Evolutionary conservation across 2,329 filamentous ascomycete species (phyloP), one percentile per base, ranked within the genome.

Genomic region (Cadophora luteo-olivacea): DNA sequence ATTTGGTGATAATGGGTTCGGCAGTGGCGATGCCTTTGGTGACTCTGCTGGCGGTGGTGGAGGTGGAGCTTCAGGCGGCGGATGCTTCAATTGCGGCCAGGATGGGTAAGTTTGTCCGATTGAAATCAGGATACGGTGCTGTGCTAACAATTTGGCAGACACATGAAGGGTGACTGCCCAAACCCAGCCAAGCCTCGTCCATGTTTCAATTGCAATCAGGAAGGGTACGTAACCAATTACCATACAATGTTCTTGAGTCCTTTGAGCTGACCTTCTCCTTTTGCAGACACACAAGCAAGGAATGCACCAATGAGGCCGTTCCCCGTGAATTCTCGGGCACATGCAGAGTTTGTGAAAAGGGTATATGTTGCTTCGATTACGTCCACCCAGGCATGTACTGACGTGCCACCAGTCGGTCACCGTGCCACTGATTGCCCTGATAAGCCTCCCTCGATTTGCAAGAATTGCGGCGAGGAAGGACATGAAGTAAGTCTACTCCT

Each of bases 361-460:
- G 29, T 29, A 29, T 29, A 5, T 29, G 29, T 29, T 29, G 29
- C 29, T 29, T 29, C 3, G 3, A 29, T 29, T 29, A n/a, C 29
- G 5, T 29, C 29, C 29, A 5, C 29, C 29, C 3, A 29, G 29
- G 5, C 3, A 29, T 29, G 29, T 29, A 29, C 29, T 29, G 29
- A 29, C 29, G 29, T 29, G 29, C 29, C 5, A 29, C 5, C 3
- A 68, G 77, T 82, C 41, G 87, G 87, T 24, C 87, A 89, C 70
- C 81, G 87, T 74, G 81, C 85, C 63, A 84, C 85, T 24, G 88
- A 91, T 63, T 94, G 91, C 72, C 89, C 90, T 1, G 79, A 84
- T 1, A 86, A 86, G 70, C 84, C 84, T 7, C 82, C 88, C 0
- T 79, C 80, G 74, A 69, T 83, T 9, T 92, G 90, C 79, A 82